Evolutionary conservation across 768 basidiomycete species (phyloP).

Genomic region (Macrocybe gigantea): DNA sequence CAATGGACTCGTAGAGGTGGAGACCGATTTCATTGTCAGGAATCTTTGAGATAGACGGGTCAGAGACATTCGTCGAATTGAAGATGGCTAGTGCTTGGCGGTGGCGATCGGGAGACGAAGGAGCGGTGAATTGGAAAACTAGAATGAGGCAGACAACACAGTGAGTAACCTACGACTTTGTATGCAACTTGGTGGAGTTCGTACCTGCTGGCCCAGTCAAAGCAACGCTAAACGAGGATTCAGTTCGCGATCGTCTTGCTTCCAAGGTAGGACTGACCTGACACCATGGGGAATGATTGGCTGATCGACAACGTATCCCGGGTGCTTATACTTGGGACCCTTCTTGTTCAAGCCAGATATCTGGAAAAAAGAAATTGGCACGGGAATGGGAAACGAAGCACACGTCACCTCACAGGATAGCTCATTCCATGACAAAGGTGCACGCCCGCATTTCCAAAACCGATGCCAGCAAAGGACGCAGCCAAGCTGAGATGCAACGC

Average conservation of each 20-base stretch:
- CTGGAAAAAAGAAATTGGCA: conserved; percentile 28
- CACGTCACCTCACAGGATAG: conserved; percentile 55
- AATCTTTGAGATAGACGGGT: conserved; percentile 66
- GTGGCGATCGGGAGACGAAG: conserved; percentile 88
- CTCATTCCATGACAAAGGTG: conserved; percentile 90
- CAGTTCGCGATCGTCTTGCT: background rate
- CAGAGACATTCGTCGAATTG: conserved; percentile 53
- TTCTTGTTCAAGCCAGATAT: conserved; percentile 94
- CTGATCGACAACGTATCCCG: conserved; percentile 78
- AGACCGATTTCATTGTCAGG: conserved; percentile 76
- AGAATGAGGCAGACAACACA: background rate
- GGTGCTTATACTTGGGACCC: conserved; percentile 87
- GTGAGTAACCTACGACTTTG: too few species aligned
- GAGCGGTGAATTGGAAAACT: conserved; percentile 96
- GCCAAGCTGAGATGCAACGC: conserved; percentile 52
- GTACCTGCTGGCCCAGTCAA: conserved; percentile 81
- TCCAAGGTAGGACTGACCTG: conserved; percentile 34
- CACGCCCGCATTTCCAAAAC: conserved; percentile 91
- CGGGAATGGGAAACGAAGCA: background rate
- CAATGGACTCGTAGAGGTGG: conserved; percentile 80
- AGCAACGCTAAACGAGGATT: conserved; percentile 51
- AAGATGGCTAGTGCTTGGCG: conserved; percentile 86
- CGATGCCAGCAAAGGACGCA: conserved; percentile 91
- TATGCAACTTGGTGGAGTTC: conserved; percentile 5
- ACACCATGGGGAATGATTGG: conserved; percentile 95